Evolutionary conservation across 352 stramenopile species (phyloP).

Genomic region (Globisporangium abappressorium): DNA sequence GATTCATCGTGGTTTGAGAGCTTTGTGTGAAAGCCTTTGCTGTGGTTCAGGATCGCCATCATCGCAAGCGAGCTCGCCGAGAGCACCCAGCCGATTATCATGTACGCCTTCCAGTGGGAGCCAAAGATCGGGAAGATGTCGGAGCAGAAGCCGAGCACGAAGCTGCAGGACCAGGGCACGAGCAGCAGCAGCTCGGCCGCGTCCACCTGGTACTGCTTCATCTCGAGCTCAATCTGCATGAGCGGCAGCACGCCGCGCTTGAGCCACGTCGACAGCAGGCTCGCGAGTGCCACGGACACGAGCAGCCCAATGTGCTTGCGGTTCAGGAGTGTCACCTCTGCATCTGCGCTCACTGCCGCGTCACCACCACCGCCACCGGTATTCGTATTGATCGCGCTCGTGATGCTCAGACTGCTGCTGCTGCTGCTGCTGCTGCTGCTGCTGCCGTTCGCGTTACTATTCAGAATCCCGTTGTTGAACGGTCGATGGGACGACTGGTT

Average conservation of each 20-base stretch:
- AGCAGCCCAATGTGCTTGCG: conserved; percentile 35
- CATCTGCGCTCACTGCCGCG: background rate
- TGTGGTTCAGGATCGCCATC: conserved; percentile 32
- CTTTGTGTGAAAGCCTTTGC: conserved; percentile 18
- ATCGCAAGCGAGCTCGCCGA: conserved; percentile 26
- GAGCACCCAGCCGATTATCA: conserved; percentile 22
- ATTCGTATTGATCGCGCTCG: background rate
- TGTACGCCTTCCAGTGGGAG: conserved; percentile 24
- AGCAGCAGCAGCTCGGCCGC: conserved; percentile 33
- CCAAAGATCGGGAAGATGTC: conserved; percentile 22
- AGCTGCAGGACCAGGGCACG: conserved; percentile 41
- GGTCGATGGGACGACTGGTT: background rate
- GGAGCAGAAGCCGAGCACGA: conserved; percentile 20
- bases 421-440: background rate
- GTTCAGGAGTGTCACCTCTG: conserved; percentile 18
- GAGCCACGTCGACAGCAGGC: conserved; percentile 39
- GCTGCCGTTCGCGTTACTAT: background rate
- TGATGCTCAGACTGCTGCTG: background rate
- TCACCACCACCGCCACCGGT: background rate
- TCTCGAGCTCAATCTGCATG: conserved; percentile 31
- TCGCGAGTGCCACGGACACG: conserved; percentile 34
- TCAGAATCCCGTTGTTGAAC: background rate
- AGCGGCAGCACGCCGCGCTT: conserved; percentile 42
- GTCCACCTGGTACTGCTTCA: conserved; percentile 37
- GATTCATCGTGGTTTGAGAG: conserved; percentile 21